A percentile compares a stretch with the other conserved stretches of the same genome.
Conservation (phyloP, 1,139 yeast genomes). For the Saccharomyces hybrid region DNA sequence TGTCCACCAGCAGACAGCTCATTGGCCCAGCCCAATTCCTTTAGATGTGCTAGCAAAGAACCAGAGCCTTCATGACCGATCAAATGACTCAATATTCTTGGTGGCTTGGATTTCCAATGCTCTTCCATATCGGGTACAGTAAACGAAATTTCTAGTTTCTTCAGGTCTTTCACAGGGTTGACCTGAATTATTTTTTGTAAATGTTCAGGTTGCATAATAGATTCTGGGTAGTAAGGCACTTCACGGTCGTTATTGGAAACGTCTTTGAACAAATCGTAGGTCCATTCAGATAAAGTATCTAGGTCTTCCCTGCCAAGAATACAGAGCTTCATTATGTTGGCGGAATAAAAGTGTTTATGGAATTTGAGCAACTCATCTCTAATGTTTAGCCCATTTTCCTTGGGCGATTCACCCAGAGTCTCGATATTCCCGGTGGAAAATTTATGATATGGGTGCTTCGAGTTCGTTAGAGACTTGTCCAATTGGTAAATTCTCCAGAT, state of each 20-base stretch:
- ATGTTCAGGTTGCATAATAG: slow-evolving; percentile 39
- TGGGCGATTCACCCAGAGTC: slow-evolving; percentile 55
- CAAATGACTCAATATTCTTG: slow-evolving; percentile 65
- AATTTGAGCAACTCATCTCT: slow-evolving; percentile 59
- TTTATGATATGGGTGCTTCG: slow-evolving; percentile 63
- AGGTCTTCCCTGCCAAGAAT: slow-evolving; percentile 75
- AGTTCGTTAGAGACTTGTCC: slow-evolving; percentile 66
- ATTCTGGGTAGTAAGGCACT: slow-evolving; percentile 41
- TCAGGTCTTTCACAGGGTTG: slow-evolving; percentile 75
- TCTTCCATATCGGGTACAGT: slow-evolving; percentile 65
- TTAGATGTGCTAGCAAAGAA: slow-evolving; percentile 62
- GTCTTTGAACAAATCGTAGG: slow-evolving; percentile 54
- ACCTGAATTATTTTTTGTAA: slow-evolving; percentile 53
- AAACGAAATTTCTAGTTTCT: slow-evolving; percentile 60
- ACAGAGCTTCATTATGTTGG: slow-evolving; percentile 81
- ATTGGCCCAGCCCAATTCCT: slow-evolving; percentile 71
- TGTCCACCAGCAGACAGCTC: slow-evolving; percentile 69
- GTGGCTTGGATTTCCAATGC: slow-evolving; percentile 63
- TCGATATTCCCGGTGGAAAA: slow-evolving; percentile 67
- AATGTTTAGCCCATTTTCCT: slow-evolving; percentile 44
- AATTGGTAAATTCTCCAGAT: slow-evolving; percentile 82
- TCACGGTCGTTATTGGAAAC: slow-evolving; percentile 46
- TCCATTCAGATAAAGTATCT: slow-evolving; percentile 65
- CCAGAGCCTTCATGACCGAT: slow-evolving; percentile 92
- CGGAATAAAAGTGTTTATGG: slow-evolving; percentile 54